Percentiles rank a stretch among this genome's conserved stretches.
Conservation (phyloP, 192 early-diverging fungal genomes). For the Podila verticillata region DNA sequence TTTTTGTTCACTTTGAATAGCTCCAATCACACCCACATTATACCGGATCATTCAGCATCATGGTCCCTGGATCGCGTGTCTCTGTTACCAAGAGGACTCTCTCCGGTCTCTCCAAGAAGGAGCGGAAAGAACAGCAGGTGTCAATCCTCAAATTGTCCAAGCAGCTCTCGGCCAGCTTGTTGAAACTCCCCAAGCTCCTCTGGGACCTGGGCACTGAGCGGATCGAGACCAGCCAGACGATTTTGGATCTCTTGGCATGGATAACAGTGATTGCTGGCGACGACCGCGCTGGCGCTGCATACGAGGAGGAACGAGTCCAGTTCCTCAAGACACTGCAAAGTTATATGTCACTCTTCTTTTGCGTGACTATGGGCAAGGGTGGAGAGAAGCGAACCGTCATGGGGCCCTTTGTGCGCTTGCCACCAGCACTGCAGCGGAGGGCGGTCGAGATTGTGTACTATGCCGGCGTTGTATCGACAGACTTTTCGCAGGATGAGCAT, state of each 20-base stretch:
- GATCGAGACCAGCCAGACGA: conserved; percentile 56
- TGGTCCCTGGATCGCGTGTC: conserved; percentile 38
- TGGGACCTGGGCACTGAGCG: conserved; percentile 58
- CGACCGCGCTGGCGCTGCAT: background rate
- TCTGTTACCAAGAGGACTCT: background rate
- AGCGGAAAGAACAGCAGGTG: conserved; percentile 23
- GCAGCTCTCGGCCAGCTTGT: conserved; percentile 42
- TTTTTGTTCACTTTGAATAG: background rate
- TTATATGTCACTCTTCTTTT: conserved; percentile 41
- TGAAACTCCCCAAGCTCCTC: conserved; percentile 60
- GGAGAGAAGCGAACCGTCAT: conserved; percentile 36
- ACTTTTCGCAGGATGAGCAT: background rate
- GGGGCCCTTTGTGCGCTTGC: conserved; percentile 56
- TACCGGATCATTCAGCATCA: conserved; percentile 44
- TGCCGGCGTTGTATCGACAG: conserved; percentile 7
- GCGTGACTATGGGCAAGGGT: conserved; percentile 33
- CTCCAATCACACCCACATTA: conserved; percentile 54
- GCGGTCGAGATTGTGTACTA: conserved; percentile 62
- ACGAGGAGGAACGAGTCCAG: conserved; percentile 21
- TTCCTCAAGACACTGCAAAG: conserved; percentile 42
- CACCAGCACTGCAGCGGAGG: conserved; percentile 51
- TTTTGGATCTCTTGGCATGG: conserved; percentile 45
- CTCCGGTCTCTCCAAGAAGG: conserved; percentile 20
- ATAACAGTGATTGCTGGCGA: conserved; percentile 36
- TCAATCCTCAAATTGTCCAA: conserved; percentile 33